Base-by-base conservation (phyloP, 2,329 filamentous ascomycete species). In the Cladosporium sp. region DNA sequence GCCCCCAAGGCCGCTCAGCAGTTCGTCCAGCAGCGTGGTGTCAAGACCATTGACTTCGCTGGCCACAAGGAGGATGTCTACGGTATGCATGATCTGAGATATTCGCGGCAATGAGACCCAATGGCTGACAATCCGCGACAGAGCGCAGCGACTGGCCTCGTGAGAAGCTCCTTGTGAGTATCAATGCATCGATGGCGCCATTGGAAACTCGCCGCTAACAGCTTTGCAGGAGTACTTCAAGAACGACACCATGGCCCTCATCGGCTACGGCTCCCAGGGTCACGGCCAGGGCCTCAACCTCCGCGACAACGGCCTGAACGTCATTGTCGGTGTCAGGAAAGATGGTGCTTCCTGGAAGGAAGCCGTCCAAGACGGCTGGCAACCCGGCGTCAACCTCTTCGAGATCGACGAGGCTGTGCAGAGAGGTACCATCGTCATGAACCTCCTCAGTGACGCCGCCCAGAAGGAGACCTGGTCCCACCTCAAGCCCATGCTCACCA, bases 241-340 rank as follows among this genome's bases (percentile, higher is more conserved):
- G 89, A 88, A 99, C 84, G 95, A 99, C 83, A 98, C 94, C 74
- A 92, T 99, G 76, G 95, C 95, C 78, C 91, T 99, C 78, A 99
- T 99, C 82, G 95, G 95, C 80, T 99, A 99, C 84, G 95, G 89
- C 77, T 97, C 93, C 71, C 93, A 97, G 85, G 95, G 95, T 77
- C 95, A 99, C 87, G 95, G 95, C 74, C 95, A 99, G 86, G 96
- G 95, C 81, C 92, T 99, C 71, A 99, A 99, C 89, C 91, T 99
- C 80, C 94, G 95, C 83, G 95, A 99, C 88, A 97, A 99, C 85
- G 95, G 95, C 80, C 88, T 99, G 75, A 98, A 98, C 82, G 95
- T 99, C 83, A 97, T 99, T 79, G 87, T 99, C 76, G 95, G 95
- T 86, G 95, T 99, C 79, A 91, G 95, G 79, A 98, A 98, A 90